phyloP scores from a whole-genome alignment of 179 eudicot genomes.

The Kewa caespitosa region DNA sequence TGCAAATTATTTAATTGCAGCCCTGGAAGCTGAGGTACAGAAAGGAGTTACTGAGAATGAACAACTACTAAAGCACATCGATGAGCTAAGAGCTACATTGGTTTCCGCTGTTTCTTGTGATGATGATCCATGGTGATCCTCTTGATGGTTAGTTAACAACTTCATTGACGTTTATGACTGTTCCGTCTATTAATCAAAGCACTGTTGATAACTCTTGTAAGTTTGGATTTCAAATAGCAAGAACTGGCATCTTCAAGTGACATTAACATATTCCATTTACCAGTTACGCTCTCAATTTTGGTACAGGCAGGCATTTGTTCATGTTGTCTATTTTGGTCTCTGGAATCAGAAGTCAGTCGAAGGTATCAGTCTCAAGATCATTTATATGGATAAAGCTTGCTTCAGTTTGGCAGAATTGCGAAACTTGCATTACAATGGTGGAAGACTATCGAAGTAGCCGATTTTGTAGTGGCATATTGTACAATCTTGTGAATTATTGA shows the following conservation, averaged over 20 bases:
- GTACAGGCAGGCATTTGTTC: neutral
- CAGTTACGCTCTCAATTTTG: neutral
- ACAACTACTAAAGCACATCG: slow-evolving; percentile 46
- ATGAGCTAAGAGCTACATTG: slow-evolving; percentile 41
- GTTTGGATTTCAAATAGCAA: neutral
- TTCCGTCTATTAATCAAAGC: no score
- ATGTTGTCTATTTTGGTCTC: neutral
- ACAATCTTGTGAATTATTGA: no score
- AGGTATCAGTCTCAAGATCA: neutral
- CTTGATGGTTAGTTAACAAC: neutral
- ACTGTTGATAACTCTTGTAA: no score
- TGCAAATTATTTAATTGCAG: slow-evolving; percentile 27
- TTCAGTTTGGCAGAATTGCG: neutral
- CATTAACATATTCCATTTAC: neutral
- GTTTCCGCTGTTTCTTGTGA: slow-evolving; percentile 35
- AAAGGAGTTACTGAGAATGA: slow-evolving; percentile 43
- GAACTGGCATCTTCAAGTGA: neutral
- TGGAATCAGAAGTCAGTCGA: neutral
- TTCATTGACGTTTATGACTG: no score
- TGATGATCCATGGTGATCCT: slow-evolving; percentile 28
- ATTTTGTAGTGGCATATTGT: neutral
- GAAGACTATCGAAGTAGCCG: neutral
- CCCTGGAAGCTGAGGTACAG: slow-evolving; percentile 44
- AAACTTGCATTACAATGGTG: neutral
- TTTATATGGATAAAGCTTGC: neutral